Percentiles rank a stretch among this genome's conserved stretches.
Conservation (phyloP, 257 asterid genomes). For the Solanum rostratum region DNA sequence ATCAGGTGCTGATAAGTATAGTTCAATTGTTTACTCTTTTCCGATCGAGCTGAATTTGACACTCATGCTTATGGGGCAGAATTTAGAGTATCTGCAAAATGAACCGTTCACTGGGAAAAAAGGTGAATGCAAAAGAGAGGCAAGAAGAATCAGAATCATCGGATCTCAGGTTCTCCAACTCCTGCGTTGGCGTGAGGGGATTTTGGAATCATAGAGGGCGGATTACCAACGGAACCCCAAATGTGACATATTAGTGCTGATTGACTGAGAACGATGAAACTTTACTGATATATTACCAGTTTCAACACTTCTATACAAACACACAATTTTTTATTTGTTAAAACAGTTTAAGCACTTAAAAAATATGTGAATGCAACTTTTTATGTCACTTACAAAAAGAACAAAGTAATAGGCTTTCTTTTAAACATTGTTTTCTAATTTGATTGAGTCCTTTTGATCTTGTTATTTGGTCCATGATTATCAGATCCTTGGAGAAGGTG, state of each 20-base stretch:
- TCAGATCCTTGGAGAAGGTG: constrained; percentile 63
- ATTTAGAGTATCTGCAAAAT: not conserved
- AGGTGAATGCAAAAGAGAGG: not conserved
- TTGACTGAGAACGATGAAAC: not conserved
- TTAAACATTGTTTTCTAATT: not conserved
- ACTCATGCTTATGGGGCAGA: not conserved
- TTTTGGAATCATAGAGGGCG: too few relatives aligned
- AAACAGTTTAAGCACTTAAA: not conserved
- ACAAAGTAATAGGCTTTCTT: not conserved
- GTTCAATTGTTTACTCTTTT: not conserved
- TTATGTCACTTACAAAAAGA: not conserved
- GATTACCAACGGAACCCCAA: too few relatives aligned
- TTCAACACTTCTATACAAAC: not conserved
- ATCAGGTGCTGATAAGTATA: not conserved
- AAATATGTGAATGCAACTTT: not conserved
- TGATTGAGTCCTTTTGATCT: not conserved
- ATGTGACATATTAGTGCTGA: not conserved
- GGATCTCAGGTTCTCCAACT: too few relatives aligned
- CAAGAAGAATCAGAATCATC: too few relatives aligned
- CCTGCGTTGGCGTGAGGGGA: too few relatives aligned
- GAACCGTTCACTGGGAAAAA: not conserved
- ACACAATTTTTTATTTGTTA: not conserved
- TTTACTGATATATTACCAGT: not conserved
- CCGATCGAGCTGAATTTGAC: not conserved
- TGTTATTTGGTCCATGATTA: constrained; percentile 16